These are phyloP conservation scores for Termitomyces sp. DNA, from an alignment of 768 basidiomycete species.

Conservation along the genomic window DNA sequence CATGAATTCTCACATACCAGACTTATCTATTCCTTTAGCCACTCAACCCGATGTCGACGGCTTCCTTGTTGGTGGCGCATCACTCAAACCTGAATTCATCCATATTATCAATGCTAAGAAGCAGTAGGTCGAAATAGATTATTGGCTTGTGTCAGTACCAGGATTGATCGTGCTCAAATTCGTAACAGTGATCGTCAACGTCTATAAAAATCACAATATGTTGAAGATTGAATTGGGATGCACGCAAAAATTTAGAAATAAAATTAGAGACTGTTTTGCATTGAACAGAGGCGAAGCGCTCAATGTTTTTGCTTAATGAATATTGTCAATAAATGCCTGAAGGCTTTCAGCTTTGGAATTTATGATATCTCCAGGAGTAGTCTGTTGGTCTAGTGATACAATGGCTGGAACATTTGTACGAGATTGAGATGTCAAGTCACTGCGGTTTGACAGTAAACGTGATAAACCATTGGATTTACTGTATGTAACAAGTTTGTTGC, in stretches of 20 bases:
- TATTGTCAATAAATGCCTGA: no score
- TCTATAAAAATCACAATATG: neutral
- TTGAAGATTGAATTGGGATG: neutral
- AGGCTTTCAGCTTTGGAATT: neutral
- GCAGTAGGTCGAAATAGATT: conserved; percentile 3
- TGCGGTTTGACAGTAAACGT: no score
- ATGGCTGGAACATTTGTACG: no score
- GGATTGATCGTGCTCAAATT: neutral
- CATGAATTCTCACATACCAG: neutral
- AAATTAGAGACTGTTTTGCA: neutral
- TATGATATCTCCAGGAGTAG: neutral
- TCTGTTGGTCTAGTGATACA: no score
- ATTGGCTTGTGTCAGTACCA: neutral
- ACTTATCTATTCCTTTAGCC: conserved; percentile 38
- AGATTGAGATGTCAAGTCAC: no score
- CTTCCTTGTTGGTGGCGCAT: conserved; percentile 97
- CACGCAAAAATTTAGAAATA: neutral
- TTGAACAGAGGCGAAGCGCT: no score
- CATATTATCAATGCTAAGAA: conserved; percentile 76
- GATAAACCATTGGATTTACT: no score
- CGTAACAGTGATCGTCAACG: neutral
- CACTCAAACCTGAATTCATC: conserved; percentile 95
- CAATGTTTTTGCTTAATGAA: neutral
- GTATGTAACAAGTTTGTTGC: no score
- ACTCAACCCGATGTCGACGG: conserved; percentile 85